Conservation (phyloP, 371 early-diverging fungal species). For the Gilbertella persicaria region DNA sequence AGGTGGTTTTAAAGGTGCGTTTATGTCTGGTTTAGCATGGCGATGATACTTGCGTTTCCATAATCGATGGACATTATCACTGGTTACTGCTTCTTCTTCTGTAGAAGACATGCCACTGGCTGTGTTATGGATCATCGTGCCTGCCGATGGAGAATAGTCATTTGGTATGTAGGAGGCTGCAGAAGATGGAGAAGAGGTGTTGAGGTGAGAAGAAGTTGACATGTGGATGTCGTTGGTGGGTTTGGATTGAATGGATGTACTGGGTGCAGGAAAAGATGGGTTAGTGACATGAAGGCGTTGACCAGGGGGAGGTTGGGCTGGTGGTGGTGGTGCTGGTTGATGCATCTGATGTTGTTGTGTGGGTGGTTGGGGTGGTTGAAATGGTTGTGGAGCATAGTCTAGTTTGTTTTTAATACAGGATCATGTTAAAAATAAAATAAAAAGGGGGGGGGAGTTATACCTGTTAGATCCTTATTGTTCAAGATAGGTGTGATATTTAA, state of each 20-base stretch:
- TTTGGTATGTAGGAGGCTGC: conserved; percentile 2
- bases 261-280: background rate
- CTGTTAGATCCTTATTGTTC: conserved; percentile 2
- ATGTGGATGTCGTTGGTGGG: conserved; percentile 4
- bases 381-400: background rate
- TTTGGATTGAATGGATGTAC: background rate
- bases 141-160: conserved; percentile 30
- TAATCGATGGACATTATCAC: conserved; percentile 29
- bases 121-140: conserved; percentile 21
- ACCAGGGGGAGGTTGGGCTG: background rate
- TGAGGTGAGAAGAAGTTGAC: background rate
- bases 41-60: conserved; percentile 56
- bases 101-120: conserved; percentile 39
- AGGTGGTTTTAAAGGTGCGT: conserved; percentile 55
- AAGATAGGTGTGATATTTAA: conserved; percentile 17
- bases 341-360: no score
- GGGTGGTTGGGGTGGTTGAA: background rate
- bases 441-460: background rate
- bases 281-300: no score
- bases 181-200: background rate
- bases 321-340: background rate
- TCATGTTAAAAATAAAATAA: background rate
- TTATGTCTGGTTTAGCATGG: conserved; percentile 54
- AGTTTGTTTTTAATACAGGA: background rate
- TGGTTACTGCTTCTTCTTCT: conserved; percentile 44